Evolutionary conservation across 202 grass and related monocot genomes (phyloP).

Genomic region (Brachypodium distachyon): DNA sequence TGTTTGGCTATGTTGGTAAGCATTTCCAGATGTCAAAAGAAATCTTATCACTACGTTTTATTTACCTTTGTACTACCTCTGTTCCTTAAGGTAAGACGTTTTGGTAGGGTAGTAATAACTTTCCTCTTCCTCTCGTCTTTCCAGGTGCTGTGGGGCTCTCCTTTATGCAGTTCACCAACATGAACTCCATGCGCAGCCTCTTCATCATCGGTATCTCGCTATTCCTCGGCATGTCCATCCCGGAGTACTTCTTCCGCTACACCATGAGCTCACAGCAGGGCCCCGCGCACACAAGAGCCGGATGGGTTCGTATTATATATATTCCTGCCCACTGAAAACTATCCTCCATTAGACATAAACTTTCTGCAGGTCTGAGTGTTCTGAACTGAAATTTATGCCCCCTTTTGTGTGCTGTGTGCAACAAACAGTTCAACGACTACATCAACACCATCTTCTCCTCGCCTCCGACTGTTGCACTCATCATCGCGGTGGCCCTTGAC

Average conservation of each 20-base stretch:
- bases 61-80: neutral
- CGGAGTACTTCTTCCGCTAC: constrained; percentile 89
- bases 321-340: neutral
- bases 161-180: constrained; percentile 93
- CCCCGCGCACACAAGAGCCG: constrained; percentile 80
- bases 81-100: too few relatives aligned
- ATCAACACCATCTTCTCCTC: constrained; percentile 87
- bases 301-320: constrained; percentile 53
- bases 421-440: constrained; percentile 99
- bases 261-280: constrained; percentile 39
- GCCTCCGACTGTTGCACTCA: constrained; percentile 66
- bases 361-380: neutral
- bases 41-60: too few relatives aligned
- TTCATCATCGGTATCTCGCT: constrained; percentile 85
- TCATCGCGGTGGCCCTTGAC: constrained; percentile 70
- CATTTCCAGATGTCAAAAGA: neutral
- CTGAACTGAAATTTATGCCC: neutral
- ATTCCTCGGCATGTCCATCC: constrained; percentile 87
- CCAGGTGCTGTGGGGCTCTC: constrained; percentile 91
- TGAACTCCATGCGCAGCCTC: constrained; percentile 97
- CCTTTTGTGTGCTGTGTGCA: neutral
- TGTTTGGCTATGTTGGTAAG: constrained; percentile 90
- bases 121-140: constrained; percentile 21
- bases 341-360: neutral
- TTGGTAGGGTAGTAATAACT: too few relatives aligned